Evolutionary conservation across 129 eudicot species (phyloP), one percentile per base, ranked within the genome.

Genomic region (Ambrosia artemisiifolia): DNA sequence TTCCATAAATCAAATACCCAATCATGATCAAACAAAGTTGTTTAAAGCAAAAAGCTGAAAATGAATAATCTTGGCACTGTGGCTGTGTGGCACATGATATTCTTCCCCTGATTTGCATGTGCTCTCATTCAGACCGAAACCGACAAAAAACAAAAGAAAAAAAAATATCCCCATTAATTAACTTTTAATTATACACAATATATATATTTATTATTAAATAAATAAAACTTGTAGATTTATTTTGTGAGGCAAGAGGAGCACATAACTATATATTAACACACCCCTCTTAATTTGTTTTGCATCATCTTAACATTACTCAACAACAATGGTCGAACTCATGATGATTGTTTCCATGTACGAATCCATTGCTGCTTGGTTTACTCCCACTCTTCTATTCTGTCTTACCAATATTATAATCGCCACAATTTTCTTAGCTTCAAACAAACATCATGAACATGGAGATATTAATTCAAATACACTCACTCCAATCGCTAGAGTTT

Each of bases 341-440:
- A 36, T 14, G 60, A 74, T 75, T 65, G 44, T 47, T 44, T 67
- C 80, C 33, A 69, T 69, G 78, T 81, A 51, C 70, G 35, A 75
- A 61, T 77, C 74, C 43, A 75, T 80, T 28, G 66, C 75, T 14
- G 49, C 86, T 69, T 82, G 85, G 87, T 78, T 76, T 30, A 89
- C 89, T 3, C 96, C 96, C 2, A 53, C 85, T 2, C 33, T 77
- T 48, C 89, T 89, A 0, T 89, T 89, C 54, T 86, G 92, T 74
- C 46, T 82, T 40, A 48, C 85, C 11, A 86, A 89, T 77, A 72
- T 89, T 55, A 72, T 78, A 57, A 80, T 89, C 42, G 85, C 66
- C 34, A 59, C 84, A 36, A 77, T 89, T 7, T 82, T 81, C 84
- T 28, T 86, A 16, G 79, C 75, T 38, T 72, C 76, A 72, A 60